Evolutionary conservation across 306 rosid genomes (phyloP).

Genomic region (Cicer yamashitae): DNA sequence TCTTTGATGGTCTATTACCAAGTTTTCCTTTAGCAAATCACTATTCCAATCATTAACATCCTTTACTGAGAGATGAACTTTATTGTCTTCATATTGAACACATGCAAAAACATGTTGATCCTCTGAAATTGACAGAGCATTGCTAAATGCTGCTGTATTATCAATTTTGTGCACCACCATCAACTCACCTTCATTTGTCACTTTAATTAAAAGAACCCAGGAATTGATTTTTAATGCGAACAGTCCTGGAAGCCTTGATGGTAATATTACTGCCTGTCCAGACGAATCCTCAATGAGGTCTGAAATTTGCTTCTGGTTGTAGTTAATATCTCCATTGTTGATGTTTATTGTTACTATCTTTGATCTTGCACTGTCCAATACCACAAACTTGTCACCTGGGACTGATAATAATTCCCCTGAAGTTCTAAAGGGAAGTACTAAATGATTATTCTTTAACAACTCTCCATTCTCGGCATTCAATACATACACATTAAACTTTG

Average conservation of each 20-base stretch:
- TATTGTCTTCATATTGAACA: slow-evolving; percentile 67
- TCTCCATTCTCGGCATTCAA: slow-evolving; percentile 77
- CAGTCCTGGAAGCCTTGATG: slow-evolving; percentile 74
- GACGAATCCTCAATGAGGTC: slow-evolving; percentile 59
- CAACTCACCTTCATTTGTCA: slow-evolving; percentile 70
- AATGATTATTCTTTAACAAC: slow-evolving; percentile 64
- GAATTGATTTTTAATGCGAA: slow-evolving; percentile 66
- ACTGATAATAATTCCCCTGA: slow-evolving; percentile 71
- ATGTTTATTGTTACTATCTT: slow-evolving; percentile 65
- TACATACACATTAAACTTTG: slow-evolving; percentile 66
- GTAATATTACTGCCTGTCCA: slow-evolving; percentile 64
- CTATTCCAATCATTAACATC: slow-evolving; percentile 62
- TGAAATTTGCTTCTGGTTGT: slow-evolving; percentile 61
- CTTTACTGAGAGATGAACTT: slow-evolving; percentile 73
- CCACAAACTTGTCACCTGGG: slow-evolving; percentile 71
- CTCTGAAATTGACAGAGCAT: slow-evolving; percentile 75
- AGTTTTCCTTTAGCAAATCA: slow-evolving; percentile 77
- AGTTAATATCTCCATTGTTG: slow-evolving; percentile 64
- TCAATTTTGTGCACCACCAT: slow-evolving; percentile 70
- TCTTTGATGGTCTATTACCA: slow-evolving; percentile 70
- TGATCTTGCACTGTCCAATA: slow-evolving; percentile 71
- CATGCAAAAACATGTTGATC: slow-evolving; percentile 75
- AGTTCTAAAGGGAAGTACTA: slow-evolving; percentile 62
- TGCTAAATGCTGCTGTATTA: slow-evolving; percentile 67
- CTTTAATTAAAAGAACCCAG: slow-evolving; percentile 55